Base-by-base conservation (phyloP, 2,329 filamentous ascomycete genomes). In the Exophiala calicioides region DNA sequence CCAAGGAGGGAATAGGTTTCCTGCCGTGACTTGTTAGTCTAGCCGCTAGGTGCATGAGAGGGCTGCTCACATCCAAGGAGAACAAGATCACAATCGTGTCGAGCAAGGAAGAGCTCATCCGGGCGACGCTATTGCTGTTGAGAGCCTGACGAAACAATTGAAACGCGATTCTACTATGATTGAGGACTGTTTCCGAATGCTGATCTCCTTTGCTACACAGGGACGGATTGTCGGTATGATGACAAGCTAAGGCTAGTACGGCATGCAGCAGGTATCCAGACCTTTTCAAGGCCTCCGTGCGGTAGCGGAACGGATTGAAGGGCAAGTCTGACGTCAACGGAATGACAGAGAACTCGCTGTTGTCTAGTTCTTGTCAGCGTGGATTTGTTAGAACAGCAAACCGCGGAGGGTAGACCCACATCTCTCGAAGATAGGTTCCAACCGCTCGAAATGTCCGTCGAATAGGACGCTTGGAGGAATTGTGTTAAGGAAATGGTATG, bases 331-430 rank as follows among this genome's bases (percentile, higher is more conserved):
- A 26, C 2, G 37, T 49, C 39, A 49, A 21, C 8, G 46, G 46
- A n/a, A 42, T 42, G 3, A 40, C 16, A 34, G 26, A 49, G 26
- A 43, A 49, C 20, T 49, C 46, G 4, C 40, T 15, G 33, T 49
- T 32, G 21, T 49, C 39, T 49, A n/a, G n/a, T n/a, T n/a, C n/a
- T n/a, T n/a, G n/a, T n/a, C n/a, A n/a, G n/a, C n/a, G n/a, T n/a
- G n/a, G n/a, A n/a, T n/a, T n/a, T n/a, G n/a, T n/a, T n/a, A n/a
- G n/a, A n/a, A n/a, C n/a, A n/a, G n/a, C n/a, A n/a, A n/a, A n/a
- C n/a, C n/a, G 12, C 12, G 18, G 5, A 7, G 15, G 10, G 18
- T 18, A 16, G 10, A 23, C 27, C 10, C 16, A 42, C 39, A 42
- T 33, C 29, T 32, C 15, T 42, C 39, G 19, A 42, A 33, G 10